Conservation (phyloP, 495 filamentous ascomycete species). For the Trichoderma parareesei region DNA sequence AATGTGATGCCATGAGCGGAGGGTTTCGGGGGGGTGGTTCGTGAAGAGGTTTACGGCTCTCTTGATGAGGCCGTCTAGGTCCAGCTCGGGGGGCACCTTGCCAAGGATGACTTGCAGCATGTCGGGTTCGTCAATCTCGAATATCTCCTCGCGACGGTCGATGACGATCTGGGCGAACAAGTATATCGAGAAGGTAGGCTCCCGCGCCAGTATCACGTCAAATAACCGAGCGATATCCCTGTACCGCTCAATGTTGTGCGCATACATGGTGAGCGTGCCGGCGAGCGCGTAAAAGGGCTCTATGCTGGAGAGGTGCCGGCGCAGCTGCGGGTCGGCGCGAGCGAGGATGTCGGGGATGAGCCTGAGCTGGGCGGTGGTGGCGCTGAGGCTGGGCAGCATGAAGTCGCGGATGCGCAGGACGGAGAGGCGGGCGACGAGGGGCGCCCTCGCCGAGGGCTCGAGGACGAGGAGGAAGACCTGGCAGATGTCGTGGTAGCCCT, state of each 20-base stretch:
- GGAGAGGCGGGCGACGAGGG: slow-evolving; percentile 69
- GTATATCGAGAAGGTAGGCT: slow-evolving; percentile 81
- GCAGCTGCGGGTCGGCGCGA: slow-evolving; percentile 57
- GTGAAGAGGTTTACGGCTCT: slow-evolving; percentile 54
- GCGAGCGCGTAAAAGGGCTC: slow-evolving; percentile 88
- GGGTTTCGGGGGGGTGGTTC: slow-evolving; percentile 60
- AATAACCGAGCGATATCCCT: slow-evolving; percentile 82
- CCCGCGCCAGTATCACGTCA: slow-evolving; percentile 78
- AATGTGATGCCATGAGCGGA: slow-evolving; percentile 66
- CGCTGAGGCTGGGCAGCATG: slow-evolving; percentile 85
- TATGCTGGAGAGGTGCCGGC: slow-evolving; percentile 62
- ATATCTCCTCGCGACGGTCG: slow-evolving; percentile 66
- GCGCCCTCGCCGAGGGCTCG: slow-evolving; percentile 34
- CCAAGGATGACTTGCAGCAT: slow-evolving; percentile 87
- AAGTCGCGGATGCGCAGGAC: slow-evolving; percentile 89
- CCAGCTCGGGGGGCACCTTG: slow-evolving; percentile 76
- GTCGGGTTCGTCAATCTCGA: slow-evolving; percentile 86
- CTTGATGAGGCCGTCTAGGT: slow-evolving; percentile 69
- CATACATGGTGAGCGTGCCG: slow-evolving; percentile 88
- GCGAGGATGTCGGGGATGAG: slow-evolving; percentile 76
- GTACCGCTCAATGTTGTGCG: slow-evolving; percentile 89
- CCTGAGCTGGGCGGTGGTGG: slow-evolving; percentile 71
- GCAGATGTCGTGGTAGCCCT: slow-evolving; percentile 97
- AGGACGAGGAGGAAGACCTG: slow-evolving; percentile 91
- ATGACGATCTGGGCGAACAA: slow-evolving; percentile 85